Percentiles rank a stretch among this genome's conserved stretches.
These are phyloP conservation scores for Pistacia vera DNA, from an alignment of 345 rosid genomes.

Conservation along the genomic window DNA sequence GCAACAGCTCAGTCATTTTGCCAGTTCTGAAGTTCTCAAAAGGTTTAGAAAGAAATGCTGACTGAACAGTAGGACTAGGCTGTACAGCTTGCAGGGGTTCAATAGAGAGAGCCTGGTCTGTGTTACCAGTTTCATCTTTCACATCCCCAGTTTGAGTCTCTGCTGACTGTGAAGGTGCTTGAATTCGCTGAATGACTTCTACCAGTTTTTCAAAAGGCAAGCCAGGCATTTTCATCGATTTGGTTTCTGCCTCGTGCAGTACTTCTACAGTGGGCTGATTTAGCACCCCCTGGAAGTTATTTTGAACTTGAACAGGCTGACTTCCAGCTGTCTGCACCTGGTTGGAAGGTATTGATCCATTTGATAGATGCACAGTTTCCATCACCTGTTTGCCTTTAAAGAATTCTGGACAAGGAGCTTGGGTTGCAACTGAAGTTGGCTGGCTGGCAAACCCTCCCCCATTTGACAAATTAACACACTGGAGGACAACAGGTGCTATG, in stretches of 20 bases:
- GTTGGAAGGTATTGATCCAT: constrained; percentile 27
- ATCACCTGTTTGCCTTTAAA: constrained; percentile 38
- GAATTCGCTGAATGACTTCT: constrained; percentile 55
- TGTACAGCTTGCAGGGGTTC: constrained; percentile 68
- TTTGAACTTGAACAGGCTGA: constrained; percentile 33
- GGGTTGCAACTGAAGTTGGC: constrained; percentile 19
- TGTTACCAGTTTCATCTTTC: constrained; percentile 28
- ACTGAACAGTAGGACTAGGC: constrained; percentile 35
- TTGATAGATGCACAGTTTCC: constrained; percentile 33
- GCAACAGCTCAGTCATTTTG: constrained; percentile 85
- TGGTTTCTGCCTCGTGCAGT: constrained; percentile 28
- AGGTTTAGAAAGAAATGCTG: constrained; percentile 49
- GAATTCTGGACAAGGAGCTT: constrained; percentile 23
- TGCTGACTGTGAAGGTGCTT: constrained; percentile 37
- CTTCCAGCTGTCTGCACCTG: constrained; percentile 25
- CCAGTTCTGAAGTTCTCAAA: constrained; percentile 60
- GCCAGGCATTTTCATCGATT: constrained; percentile 26
- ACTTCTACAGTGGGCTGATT: constrained; percentile 15
- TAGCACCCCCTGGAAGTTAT: constrained; percentile 23
- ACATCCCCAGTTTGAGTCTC: constrained; percentile 29
- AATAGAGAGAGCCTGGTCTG: constrained; percentile 56
- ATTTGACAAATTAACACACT: constrained; percentile 46
- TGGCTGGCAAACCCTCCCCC: constrained; percentile 31
- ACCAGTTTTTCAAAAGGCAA: constrained; percentile 66
- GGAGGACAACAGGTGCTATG: constrained; percentile 53